Base-by-base conservation (phyloP, 2,329 filamentous ascomycete genomes). In the Sporothrix mexicana region DNA sequence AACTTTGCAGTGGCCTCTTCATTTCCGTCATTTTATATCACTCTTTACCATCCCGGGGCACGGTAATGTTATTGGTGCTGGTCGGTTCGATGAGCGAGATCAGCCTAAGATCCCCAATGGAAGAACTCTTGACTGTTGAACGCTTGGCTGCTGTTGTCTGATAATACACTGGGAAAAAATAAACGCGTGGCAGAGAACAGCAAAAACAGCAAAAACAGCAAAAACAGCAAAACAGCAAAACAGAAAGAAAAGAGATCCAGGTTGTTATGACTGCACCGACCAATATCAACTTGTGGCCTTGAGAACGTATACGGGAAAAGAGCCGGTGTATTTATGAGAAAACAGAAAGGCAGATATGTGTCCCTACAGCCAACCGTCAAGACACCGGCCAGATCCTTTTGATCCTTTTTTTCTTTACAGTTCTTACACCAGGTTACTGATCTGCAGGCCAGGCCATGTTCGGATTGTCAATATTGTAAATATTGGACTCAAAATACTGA, bases 151-250 rank as follows among this genome's bases (percentile, higher is more conserved):
- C 30, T 7, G 30, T 36, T 36, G 1, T 36, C 30, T 36, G 4
- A 36, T 36, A 36, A 36, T 36, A 36, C 4, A 36, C 17, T 23
- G n/a, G 36, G 10, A 36, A 64, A 20, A 9, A n/a, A 59, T 15
- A 45, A 45, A 66, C 43, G 62, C 62, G 43, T 66, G 62, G 62
- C 62, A 66, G 43, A 47, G 17, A n/a, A 61, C 30, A 41, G 23
- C 5, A 15, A 36, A 7, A 36, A 36, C 6, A n/a, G n/a, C n/a
- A n/a, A 47, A 0, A n/a, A 61, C 30, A 41, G 23, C 5, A 15
- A 36, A 7, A 36, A n/a, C n/a, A n/a, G 17, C 6, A 47, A 0
- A n/a, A 61, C 30, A 41, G 23, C 5, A 15, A 36, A 7, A 36
- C 5, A 36, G 7, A 7, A 36, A 7, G 7, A 5, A 17, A 25